Base-by-base conservation (phyloP, 768 basidiomycete species). In the Panellus pusillus region DNA sequence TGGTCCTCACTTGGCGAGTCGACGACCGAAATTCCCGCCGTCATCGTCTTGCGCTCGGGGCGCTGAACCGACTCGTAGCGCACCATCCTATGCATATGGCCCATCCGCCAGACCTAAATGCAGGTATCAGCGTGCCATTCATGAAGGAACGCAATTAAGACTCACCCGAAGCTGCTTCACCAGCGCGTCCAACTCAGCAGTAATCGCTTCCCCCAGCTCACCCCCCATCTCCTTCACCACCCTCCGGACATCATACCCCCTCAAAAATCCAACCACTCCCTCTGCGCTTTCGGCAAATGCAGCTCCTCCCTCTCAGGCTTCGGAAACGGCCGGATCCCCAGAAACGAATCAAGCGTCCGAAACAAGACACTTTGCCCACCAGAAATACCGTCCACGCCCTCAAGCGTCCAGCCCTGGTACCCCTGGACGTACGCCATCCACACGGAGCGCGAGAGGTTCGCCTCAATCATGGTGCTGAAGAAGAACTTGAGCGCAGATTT, bases 351-450 rank as follows among this genome's bases (percentile, higher is more conserved):
- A 39, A 61, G 59, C 1, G 59, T 61, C 19, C 59, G 51, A 44
- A 61, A 61, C 12, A 47, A 17, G 13, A 61, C 41, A 39, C 59
- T 61, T 35, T 61, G 59, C 13, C 59, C 59, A n/a, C 59, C 59
- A 3, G 55, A 56, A 17, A 61, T 61, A 27, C 59, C 59, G 41
- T 61, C 59, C 36, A 61, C 41, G 27, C 59, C 59, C 3, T 45
- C 55, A 40, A 61, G 59, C 17, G 59, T 51, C 59, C 59, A 61
- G 31, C 59, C 59, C 37, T 61, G 59, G 52, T 54, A 61, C 28
- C 59, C 59, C 24, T 61, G 59, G 7, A 61, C 59, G 32, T 61
- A 61, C 7, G 59, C 55, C 28, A 57, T 35, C 59, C 55, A 61
- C 1, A 56, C 38, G 27, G 19, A 6, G 40, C 54, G 55, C 14